These are phyloP conservation scores for Penicillium palitans DNA, from an alignment of 2,329 filamentous ascomycete species.

Conservation along the genomic window DNA sequence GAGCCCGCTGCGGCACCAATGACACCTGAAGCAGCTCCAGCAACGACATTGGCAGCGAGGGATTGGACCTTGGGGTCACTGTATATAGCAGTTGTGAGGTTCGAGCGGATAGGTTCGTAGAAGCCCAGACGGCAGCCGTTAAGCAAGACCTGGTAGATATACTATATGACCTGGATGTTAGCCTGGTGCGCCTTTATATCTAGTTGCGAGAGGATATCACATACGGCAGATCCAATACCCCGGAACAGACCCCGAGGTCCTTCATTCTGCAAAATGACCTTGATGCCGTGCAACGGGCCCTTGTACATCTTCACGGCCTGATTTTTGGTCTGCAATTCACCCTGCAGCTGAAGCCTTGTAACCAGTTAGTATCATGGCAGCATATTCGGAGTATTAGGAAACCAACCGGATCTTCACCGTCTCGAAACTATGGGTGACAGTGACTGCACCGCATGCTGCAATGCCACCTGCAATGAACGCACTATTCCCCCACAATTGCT, in stretches of 20 bases:
- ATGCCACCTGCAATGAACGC: conserved; percentile 95
- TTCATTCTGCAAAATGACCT: conserved; percentile 87
- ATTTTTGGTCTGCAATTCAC: conserved; percentile 84
- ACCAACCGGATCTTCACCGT: conserved; percentile 94
- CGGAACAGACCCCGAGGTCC: conserved; percentile 82
- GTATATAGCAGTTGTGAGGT: conserved; percentile 68
- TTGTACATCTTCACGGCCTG: conserved; percentile 85
- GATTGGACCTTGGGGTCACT: conserved; percentile 74
- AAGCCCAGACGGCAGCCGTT: conserved; percentile 97
- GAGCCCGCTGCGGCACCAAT: conserved; percentile 90
- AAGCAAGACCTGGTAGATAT: conserved; percentile 92
- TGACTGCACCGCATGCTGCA: conserved; percentile 95
- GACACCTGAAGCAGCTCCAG: conserved; percentile 83
- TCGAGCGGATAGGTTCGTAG: conserved; percentile 88
- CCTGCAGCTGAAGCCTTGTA: conserved; percentile 84
- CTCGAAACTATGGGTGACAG: conserved; percentile 96
- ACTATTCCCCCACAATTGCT: conserved; percentile 42
- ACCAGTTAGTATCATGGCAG: conserved; percentile 4
- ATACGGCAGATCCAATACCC: conserved; percentile 78
- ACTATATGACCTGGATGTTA: conserved; percentile 49
- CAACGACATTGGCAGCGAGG: conserved; percentile 88
- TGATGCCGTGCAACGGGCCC: conserved; percentile 86
- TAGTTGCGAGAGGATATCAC: conserved; percentile 10
- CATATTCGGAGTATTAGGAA: background rate
- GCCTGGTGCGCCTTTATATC: background rate